Evolutionary conservation across 768 basidiomycete genomes (phyloP), one percentile per base, ranked within the genome.

Genomic region (Phlebiopsis flavidoalba): DNA sequence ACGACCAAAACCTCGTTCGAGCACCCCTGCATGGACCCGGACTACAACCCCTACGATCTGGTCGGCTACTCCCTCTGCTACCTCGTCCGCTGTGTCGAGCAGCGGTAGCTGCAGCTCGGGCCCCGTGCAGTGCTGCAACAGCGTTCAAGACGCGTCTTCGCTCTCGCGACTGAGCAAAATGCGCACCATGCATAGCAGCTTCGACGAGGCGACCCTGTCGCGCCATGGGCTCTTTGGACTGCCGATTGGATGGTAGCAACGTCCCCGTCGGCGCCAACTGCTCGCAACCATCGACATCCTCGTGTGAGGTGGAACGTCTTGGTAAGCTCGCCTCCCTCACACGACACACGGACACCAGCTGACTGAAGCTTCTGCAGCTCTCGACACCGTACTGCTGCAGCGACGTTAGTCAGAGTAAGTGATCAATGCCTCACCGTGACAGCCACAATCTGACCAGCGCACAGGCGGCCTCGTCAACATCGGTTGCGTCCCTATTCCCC

Each of bases 311-410:
- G 35, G 51, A n/a, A 52, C n/a, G 14, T 43, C 45, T n/a, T 60
- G 59, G 59, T 60, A n/a, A 53, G 59, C 45, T 8, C 1, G 6
- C 37, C 26, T 37, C 17, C 7, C 12, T 46, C 24, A 45, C 21
- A 26, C 22, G n/a, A 2, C 19, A 8, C 11, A n/a, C n/a, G n/a
- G 35, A 49, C 5, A 4, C 3, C 14, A 21, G 24, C 8, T 19
- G 48, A 58, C 47, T 31, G 24, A 17, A 22, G 11, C 47, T n/a
- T 33, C 1, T 35, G 4, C 26, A 68, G 65, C 59, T 43, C 47
- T 56, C 62, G 17, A 53, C 55, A 61, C 69, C 6, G 67, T 71
- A 14, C n/a, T 31, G 26, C 26, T 71, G 70, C 63, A 69, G 70
- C 63, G 61, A 61, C 45, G 60, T 66, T 55, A 69, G 66, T 65